These are phyloP conservation scores for Rhamnella rubrinervis DNA, from an alignment of 331 rosid species.

Conservation along the genomic window DNA sequence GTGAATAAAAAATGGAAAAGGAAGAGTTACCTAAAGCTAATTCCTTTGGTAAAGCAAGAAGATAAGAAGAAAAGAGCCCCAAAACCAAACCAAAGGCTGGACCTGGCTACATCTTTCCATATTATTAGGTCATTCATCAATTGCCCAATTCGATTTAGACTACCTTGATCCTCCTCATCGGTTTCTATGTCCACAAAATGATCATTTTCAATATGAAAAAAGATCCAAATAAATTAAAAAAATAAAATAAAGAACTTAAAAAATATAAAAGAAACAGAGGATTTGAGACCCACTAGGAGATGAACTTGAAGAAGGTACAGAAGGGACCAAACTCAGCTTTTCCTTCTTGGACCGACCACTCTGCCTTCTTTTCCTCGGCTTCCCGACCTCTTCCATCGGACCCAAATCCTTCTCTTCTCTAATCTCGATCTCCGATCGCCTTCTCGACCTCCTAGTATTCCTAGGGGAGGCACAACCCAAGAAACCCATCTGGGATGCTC, in stretches of 20 bases:
- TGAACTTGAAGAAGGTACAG: slow-evolving; percentile 40
- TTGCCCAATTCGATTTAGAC: slow-evolving; percentile 59
- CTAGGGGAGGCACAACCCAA: slow-evolving; percentile 70
- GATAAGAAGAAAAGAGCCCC: slow-evolving; percentile 64
- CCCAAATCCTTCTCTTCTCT: slow-evolving; percentile 40
- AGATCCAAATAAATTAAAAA: neutral
- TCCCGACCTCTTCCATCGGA: slow-evolving; percentile 50
- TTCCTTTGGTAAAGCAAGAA: slow-evolving; percentile 65
- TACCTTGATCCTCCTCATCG: slow-evolving; percentile 46
- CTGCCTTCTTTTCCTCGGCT: slow-evolving; percentile 49
- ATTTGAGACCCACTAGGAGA: slow-evolving; percentile 43
- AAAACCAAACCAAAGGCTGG: slow-evolving; percentile 85
- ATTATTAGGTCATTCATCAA: slow-evolving; percentile 59
- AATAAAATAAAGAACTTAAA: neutral
- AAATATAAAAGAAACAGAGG: neutral
- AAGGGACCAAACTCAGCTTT: slow-evolving; percentile 46
- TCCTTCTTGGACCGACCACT: slow-evolving; percentile 61
- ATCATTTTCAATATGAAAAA: neutral
- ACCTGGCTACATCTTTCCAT: slow-evolving; percentile 85
- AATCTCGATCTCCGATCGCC: slow-evolving; percentile 27
- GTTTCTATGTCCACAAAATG: slow-evolving; percentile 27
- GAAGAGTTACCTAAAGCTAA: slow-evolving; percentile 54
- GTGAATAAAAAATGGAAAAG: neutral
- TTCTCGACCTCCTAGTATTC: slow-evolving; percentile 50
- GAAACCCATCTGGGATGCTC: slow-evolving; percentile 26